Evolutionary conservation across 163 green algal species (phyloP).

Genomic region (Coccomyxa subellipsoidea): DNA sequence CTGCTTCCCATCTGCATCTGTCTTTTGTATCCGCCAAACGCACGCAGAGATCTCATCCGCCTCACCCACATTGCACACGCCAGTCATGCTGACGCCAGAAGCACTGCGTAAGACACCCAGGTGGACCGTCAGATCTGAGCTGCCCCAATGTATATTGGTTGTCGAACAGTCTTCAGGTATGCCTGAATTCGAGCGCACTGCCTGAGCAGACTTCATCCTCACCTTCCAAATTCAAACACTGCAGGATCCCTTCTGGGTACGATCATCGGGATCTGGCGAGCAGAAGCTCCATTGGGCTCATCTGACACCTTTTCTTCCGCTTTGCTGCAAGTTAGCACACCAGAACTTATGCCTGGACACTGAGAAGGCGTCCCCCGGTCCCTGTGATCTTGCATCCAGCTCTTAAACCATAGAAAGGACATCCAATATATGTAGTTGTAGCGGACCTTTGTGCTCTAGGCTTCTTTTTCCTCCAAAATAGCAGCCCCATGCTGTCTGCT

Average conservation of each 20-base stretch:
- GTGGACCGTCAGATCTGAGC: no score
- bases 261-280: not conserved
- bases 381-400: no score
- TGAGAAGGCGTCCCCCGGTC: no score
- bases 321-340: not conserved
- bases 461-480: slow-evolving; percentile 12
- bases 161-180: no score
- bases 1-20: not conserved
- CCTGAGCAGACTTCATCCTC: not conserved
- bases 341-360: not conserved
- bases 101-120: not conserved
- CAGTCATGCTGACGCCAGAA: slow-evolving; percentile 5
- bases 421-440: no score
- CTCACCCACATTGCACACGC: not conserved
- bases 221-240: slow-evolving; percentile 10
- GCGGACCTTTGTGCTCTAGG: not conserved
- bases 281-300: not conserved
- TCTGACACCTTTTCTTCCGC: not conserved
- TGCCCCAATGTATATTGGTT: no score
- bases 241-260: not conserved
- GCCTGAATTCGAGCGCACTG: no score
- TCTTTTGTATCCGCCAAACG: not conserved
- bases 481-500: not conserved
- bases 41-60: slow-evolving; percentile 6
- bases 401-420: no score